Conservation (phyloP, 2,329 filamentous ascomycete genomes). For the Diaporthe destruens region DNA sequence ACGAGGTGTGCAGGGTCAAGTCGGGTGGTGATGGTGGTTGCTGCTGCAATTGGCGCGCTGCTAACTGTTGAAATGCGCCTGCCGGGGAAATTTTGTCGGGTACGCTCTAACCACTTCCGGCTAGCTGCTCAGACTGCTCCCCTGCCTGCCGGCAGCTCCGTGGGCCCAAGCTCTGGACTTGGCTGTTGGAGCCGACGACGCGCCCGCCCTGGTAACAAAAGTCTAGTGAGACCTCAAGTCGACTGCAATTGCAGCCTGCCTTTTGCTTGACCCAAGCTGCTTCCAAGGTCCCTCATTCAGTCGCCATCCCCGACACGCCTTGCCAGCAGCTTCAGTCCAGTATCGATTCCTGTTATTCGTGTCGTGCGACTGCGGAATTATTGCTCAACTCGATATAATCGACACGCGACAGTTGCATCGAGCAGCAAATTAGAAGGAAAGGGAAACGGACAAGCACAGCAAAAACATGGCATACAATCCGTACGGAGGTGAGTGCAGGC, state of each 20-base stretch:
- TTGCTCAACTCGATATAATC: not conserved
- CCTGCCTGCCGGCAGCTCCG: conserved; percentile 12
- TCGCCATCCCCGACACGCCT: not conserved
- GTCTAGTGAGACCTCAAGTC: not conserved
- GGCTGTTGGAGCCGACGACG: conserved; percentile 15
- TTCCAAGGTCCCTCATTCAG: not conserved
- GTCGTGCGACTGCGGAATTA: not conserved
- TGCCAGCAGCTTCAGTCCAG: not conserved
- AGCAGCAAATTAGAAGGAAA: not conserved
- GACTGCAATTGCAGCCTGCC: not conserved
- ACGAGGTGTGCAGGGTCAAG: not conserved
- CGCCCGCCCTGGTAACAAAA: conserved; percentile 6
- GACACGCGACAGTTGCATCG: not conserved
- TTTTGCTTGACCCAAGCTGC: not conserved
- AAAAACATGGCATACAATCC: conserved; percentile 69
- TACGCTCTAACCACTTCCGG: not conserved
- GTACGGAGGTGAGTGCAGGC: conserved; percentile 63
- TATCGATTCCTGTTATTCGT: not conserved
- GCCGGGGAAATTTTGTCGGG: conserved; percentile 26
- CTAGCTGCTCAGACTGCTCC: not conserved
- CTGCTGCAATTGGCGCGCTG: conserved; percentile 29
- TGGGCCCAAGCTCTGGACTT: conserved; percentile 19
- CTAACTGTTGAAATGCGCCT: conserved; percentile 24
- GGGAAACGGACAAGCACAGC: not conserved
- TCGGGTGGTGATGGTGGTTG: not conserved